Evolutionary conservation across 345 rosid genomes (phyloP).

Genomic region (Acer saccharum): DNA sequence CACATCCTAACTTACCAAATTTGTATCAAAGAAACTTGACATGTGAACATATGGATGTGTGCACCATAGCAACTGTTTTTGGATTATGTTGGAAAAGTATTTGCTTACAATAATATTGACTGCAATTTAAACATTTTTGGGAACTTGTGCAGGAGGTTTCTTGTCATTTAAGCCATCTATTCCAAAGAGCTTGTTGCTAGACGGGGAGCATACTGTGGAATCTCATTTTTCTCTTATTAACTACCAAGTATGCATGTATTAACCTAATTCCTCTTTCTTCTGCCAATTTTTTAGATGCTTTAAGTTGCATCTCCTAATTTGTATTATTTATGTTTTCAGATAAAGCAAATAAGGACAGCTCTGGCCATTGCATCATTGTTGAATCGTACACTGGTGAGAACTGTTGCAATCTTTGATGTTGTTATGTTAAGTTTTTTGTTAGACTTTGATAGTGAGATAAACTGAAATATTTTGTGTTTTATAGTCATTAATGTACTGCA

Average conservation of each 20-base stretch:
- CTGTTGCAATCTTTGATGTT: neutral
- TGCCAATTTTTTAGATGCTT: conserved; percentile 15
- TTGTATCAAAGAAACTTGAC: conserved; percentile 1
- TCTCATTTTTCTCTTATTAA: conserved; percentile 82
- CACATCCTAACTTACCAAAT: conserved; percentile 10
- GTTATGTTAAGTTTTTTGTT: neutral
- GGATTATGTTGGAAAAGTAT: neutral
- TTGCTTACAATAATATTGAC: neutral
- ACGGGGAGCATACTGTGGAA: conserved; percentile 78
- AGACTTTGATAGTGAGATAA: neutral
- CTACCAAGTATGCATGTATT: conserved; percentile 67
- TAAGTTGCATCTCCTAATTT: conserved; percentile 25
- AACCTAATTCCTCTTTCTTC: conserved; percentile 19
- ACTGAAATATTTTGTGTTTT: conserved; percentile 3
- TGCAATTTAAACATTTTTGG: conserved; percentile 22
- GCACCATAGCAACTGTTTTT: neutral
- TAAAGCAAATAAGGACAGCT: conserved; percentile 91
- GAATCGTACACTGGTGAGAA: conserved; percentile 89
- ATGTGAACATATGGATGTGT: neutral
- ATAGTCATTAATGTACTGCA: neutral
- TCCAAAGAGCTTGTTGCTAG: conserved; percentile 78
- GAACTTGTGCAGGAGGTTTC: conserved; percentile 77
- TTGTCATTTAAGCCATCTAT: conserved; percentile 85
- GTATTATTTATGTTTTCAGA: conserved; percentile 45
- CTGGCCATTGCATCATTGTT: conserved; percentile 82